Evolutionary conservation across 805 yeast genomes (phyloP).

Genomic region (Schwanniomyces polymorphus): DNA sequence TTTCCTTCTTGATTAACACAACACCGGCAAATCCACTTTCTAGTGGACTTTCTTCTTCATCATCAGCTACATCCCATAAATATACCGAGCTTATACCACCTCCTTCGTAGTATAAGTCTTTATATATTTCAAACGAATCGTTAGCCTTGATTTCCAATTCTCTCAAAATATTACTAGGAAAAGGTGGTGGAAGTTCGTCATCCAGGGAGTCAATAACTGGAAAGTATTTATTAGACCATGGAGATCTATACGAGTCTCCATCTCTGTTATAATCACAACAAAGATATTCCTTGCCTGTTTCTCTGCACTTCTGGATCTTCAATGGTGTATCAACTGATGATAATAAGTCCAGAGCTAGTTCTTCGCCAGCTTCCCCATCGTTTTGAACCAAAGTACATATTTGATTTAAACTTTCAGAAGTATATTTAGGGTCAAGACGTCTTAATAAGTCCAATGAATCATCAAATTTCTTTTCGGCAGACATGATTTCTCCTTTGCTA

Average conservation of each 20-base stretch:
- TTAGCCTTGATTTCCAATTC: constrained; percentile 79
- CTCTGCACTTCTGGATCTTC: constrained; percentile 47
- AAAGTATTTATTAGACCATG: constrained; percentile 79
- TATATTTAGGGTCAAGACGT: constrained; percentile 39
- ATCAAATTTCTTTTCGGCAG: constrained; percentile 36
- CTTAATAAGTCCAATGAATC: constrained; percentile 41
- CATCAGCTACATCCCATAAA: constrained; percentile 83
- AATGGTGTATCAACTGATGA: constrained; percentile 88
- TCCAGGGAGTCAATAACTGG: constrained; percentile 41
- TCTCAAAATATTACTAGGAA: constrained; percentile 67
- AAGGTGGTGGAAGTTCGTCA: constrained; percentile 68
- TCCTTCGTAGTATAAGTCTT: constrained; percentile 94
- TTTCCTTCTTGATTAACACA: constrained; percentile 73
- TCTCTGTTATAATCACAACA: constrained; percentile 95
- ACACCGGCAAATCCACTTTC: constrained; percentile 84
- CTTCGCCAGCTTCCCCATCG: constrained; percentile 32
- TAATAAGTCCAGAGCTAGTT: constrained; percentile 81
- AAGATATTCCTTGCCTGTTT: constrained; percentile 65
- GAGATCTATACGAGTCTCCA: constrained; percentile 88
- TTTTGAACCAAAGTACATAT: constrained; percentile 42
- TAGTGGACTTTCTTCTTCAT: constrained; percentile 34
- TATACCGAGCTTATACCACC: constrained; percentile 82
- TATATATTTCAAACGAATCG: constrained; percentile 86
- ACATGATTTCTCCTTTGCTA: constrained; percentile 10
- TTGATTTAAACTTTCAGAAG: constrained; percentile 30